Evolutionary conservation across 441 rosid genomes (phyloP).

Genomic region (Arabidopsis lyrata): DNA sequence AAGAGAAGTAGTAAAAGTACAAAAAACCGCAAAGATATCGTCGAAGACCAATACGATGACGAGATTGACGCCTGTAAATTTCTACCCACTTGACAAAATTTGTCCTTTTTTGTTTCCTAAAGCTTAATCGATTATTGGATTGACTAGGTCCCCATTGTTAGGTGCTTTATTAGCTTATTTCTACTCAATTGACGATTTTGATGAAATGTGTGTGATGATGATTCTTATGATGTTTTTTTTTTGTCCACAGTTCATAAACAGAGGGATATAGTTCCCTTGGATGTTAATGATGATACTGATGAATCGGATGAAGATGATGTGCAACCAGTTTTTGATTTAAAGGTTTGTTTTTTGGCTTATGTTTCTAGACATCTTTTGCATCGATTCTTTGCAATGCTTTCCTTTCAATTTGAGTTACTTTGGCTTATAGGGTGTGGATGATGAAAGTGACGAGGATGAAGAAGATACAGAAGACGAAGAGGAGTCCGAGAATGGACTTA

Average conservation of each 20-base stretch:
- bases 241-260: slow-evolving; percentile 76
- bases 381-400: slow-evolving; percentile 1
- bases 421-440: slow-evolving; percentile 45
- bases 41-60: slow-evolving; percentile 60
- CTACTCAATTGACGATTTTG: neutral
- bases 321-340: slow-evolving; percentile 69
- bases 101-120: neutral
- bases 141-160: slow-evolving; percentile 14
- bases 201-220: neutral
- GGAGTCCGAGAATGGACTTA: slow-evolving; percentile 53
- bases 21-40: slow-evolving; percentile 46
- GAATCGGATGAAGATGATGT: slow-evolving; percentile 75
- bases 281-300: slow-evolving; percentile 60
- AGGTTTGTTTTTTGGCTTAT: slow-evolving; percentile 51
- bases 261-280: slow-evolving; percentile 78
- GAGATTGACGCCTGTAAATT: slow-evolving; percentile 74
- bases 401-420: neutral
- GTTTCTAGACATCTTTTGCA: neutral
- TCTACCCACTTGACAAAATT: neutral
- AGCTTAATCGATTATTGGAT: slow-evolving; percentile 6
- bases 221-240: neutral
- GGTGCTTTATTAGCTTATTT: neutral
- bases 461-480: slow-evolving; percentile 55
- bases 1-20: slow-evolving; percentile 52
- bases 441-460: slow-evolving; percentile 58